phyloP scores from a whole-genome alignment of 176 grass and related monocot species.

The Eleusine indica region DNA sequence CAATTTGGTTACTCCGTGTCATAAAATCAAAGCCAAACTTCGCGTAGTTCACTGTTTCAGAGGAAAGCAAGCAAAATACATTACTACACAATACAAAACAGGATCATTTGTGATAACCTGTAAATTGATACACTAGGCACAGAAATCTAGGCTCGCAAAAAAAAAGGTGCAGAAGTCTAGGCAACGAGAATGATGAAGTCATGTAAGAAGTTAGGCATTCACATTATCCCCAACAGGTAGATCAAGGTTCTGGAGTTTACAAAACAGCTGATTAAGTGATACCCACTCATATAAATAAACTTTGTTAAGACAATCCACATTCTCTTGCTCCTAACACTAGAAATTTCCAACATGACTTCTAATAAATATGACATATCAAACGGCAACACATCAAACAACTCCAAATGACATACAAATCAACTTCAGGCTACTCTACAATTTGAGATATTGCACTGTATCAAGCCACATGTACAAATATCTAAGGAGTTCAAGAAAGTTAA shows the following conservation, averaged over 20 bases:
- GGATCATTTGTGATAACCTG: not conserved
- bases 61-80: slow-evolving; percentile 16
- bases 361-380: not conserved
- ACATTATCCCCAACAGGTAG: not conserved
- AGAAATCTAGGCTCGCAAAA: not conserved
- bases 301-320: not conserved
- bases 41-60: slow-evolving; percentile 58
- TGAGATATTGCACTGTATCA: not conserved
- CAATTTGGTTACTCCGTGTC: slow-evolving; percentile 57
- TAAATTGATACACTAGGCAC: not conserved
- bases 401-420: not conserved
- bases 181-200: not conserved
- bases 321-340: not conserved
- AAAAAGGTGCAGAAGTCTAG: not conserved
- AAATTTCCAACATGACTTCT: not conserved
- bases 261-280: not conserved
- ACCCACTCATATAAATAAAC: not conserved
- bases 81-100: not conserved
- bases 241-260: slow-evolving; percentile 16
- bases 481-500: not conserved
- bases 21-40: slow-evolving; percentile 71
- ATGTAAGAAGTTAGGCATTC: not conserved
- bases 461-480: not conserved
- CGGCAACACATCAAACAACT: not conserved
- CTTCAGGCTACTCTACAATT: not conserved